A percentile compares a stretch with the other conserved stretches of the same genome.
Conservation (phyloP, 331 rosid species). For the Pyracantha coccinea region DNA sequence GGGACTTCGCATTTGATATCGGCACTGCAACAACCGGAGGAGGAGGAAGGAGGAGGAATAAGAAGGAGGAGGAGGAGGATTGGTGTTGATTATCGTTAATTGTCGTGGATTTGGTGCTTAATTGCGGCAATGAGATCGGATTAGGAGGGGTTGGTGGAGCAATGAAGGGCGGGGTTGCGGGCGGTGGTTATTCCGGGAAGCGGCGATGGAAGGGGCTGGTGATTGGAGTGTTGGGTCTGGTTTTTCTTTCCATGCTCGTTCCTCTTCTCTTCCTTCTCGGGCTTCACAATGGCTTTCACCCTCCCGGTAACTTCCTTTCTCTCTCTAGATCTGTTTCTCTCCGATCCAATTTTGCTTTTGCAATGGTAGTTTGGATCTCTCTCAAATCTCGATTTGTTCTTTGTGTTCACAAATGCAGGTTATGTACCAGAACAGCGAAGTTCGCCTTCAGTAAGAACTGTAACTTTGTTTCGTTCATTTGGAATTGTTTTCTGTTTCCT, state of each 20-base stretch:
- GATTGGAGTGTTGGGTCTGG: constrained; percentile 83
- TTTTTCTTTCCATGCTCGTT: constrained; percentile 89
- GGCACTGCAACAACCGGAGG: not conserved
- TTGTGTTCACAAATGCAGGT: constrained; percentile 42
- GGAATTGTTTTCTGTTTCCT: constrained; percentile 2
- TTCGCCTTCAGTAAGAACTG: constrained; percentile 56
- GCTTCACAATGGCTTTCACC: constrained; percentile 83
- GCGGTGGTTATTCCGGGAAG: constrained; percentile 29
- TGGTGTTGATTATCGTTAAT: not conserved
- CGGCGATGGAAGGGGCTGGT: constrained; percentile 86
- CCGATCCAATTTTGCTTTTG: constrained; percentile 1
- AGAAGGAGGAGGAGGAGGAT: not conserved
- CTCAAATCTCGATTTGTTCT: not conserved
- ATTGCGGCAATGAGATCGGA: not conserved
- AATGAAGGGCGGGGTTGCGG: constrained; percentile 65
- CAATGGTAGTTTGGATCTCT: constrained; percentile 13
- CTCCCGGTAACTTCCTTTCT: constrained; percentile 48
- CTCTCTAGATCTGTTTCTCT: constrained; percentile 1
- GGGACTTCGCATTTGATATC: not conserved
- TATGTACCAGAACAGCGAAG: constrained; percentile 51
- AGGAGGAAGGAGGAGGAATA: not conserved
- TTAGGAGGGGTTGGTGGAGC: not conserved
- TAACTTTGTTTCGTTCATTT: constrained; percentile 4
- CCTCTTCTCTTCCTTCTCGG: constrained; percentile 94
- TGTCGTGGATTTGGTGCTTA: not conserved